Evolutionary conservation across 805 yeast species (phyloP).

Genomic region (Wickerhamiella spandovensis): DNA sequence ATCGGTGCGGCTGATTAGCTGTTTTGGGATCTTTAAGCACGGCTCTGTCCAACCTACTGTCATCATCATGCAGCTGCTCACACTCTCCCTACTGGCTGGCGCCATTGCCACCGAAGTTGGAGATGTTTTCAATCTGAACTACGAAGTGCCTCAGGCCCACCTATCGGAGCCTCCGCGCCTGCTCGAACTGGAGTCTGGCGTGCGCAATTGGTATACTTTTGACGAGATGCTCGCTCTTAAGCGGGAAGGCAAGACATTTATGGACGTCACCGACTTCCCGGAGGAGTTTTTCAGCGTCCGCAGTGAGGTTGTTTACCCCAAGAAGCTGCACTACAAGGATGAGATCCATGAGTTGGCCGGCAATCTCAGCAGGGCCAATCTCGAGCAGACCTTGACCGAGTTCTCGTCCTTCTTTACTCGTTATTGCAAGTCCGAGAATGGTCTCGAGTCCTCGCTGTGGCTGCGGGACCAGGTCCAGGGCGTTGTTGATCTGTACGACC

Average conservation of each 20-base stretch:
- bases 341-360: constrained; percentile 31
- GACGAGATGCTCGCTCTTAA: constrained; percentile 33
- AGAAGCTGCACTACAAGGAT: constrained; percentile 25
- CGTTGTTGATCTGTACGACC: constrained; percentile 21
- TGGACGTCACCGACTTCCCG: constrained; percentile 45
- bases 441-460: constrained; percentile 62
- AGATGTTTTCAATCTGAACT: not conserved
- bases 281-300: constrained; percentile 11
- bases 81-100: not conserved
- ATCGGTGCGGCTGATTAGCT: not conserved
- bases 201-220: constrained; percentile 25
- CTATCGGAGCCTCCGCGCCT: constrained; percentile 7
- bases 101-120: not conserved
- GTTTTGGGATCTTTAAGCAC: not conserved
- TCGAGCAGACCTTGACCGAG: constrained; percentile 42
- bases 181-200: constrained; percentile 15
- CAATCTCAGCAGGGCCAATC: constrained; percentile 33
- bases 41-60: not conserved
- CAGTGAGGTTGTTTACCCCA: constrained; percentile 42
- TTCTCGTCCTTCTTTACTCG: constrained; percentile 64
- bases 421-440: constrained; percentile 61
- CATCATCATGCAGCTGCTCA: not conserved
- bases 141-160: not conserved
- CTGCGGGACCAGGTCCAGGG: constrained; percentile 34
- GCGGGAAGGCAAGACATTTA: constrained; percentile 38